Conservation (phyloP, 768 basidiomycete genomes). For the Lactarius sanguifluus region DNA sequence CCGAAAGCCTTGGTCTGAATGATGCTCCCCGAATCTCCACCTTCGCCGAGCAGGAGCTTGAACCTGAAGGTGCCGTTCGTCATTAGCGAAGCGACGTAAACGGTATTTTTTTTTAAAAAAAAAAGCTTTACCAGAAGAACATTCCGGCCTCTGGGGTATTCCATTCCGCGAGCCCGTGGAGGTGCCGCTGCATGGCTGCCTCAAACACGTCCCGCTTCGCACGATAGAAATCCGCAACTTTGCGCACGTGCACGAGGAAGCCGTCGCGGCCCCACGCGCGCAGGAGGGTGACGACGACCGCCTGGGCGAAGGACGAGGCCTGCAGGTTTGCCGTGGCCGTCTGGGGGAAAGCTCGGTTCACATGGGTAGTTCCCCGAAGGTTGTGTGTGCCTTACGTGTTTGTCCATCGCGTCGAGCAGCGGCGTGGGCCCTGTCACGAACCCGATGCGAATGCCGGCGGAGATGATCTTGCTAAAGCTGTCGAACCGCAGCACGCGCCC, state of each 20-base stretch:
- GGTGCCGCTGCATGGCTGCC: slow-evolving; percentile 67
- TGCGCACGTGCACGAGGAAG: slow-evolving; percentile 65
- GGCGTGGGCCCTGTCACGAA: slow-evolving; percentile 74
- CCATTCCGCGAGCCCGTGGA: slow-evolving; percentile 79
- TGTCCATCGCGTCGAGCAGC: slow-evolving; percentile 68
- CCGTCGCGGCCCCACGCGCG: slow-evolving; percentile 74
- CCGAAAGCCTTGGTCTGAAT: slow-evolving; percentile 75
- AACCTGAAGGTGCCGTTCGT: slow-evolving; percentile 48
- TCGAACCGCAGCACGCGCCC: slow-evolving; percentile 89
- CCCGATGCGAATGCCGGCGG: slow-evolving; percentile 76
- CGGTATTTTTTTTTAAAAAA: neutral
- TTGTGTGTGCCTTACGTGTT: slow-evolving; percentile 49
- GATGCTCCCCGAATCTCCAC: slow-evolving; percentile 52
- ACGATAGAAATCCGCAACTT: slow-evolving; percentile 73
- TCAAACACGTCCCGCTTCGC: slow-evolving; percentile 78
- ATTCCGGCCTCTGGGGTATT: slow-evolving; percentile 72
- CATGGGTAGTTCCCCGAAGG: neutral
- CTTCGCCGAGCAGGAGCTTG: slow-evolving; percentile 64
- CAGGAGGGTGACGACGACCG: slow-evolving; percentile 57
- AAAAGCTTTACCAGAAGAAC: slow-evolving; percentile 75
- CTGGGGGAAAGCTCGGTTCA: slow-evolving; percentile 37
- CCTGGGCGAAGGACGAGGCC: slow-evolving; percentile 61
- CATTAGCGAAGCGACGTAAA: neutral
- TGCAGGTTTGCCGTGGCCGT: slow-evolving; percentile 69
- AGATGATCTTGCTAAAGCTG: slow-evolving; percentile 82